Evolutionary conservation across 257 asterid genomes (phyloP).

Genomic region (Knoxia roxburghii): DNA sequence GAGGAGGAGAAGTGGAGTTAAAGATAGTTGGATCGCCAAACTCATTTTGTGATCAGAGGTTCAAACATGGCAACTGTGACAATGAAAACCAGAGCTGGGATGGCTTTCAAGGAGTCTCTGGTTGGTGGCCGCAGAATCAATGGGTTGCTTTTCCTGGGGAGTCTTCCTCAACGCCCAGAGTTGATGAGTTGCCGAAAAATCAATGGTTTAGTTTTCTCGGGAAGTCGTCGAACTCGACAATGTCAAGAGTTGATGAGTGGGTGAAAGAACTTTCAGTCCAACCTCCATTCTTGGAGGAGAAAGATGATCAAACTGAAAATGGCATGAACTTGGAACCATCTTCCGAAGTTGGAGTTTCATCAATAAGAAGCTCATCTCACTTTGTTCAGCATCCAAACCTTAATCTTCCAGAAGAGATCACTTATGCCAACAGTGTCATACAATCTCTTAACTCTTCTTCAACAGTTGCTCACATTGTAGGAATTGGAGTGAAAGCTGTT

Average conservation of each 20-base stretch:
- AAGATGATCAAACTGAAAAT: constrained; percentile 28
- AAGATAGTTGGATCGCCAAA: constrained; percentile 34
- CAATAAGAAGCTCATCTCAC: constrained; percentile 24
- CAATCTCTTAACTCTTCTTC: constrained; percentile 65
- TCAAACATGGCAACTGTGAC: constrained; percentile 22
- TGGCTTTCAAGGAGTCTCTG: constrained; percentile 45
- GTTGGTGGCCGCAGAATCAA: constrained; percentile 78
- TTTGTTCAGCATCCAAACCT: constrained; percentile 13
- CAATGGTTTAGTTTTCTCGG: constrained; percentile 65
- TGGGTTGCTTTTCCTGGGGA: constrained; percentile 70
- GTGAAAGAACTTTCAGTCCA: constrained; percentile 44
- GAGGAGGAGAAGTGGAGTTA: constrained; percentile 23
- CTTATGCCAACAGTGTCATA: constrained; percentile 58
- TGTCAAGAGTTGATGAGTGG: constrained; percentile 59
- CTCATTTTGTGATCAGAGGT: constrained; percentile 26
- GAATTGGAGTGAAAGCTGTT: constrained; percentile 52
- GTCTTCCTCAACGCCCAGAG: constrained; percentile 45
- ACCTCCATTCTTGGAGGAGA: constrained; percentile 33
- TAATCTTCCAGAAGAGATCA: constrained; percentile 47
- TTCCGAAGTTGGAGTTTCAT: constrained; percentile 30
- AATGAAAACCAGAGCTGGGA: constrained; percentile 35
- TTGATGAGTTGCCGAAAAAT: constrained; percentile 66
- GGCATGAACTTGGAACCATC: constrained; percentile 30
- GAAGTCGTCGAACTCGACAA: constrained; percentile 43
- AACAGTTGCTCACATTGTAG: constrained; percentile 67